Evolutionary conservation across 768 basidiomycete genomes (phyloP).

Genomic region (Macrolepiota fuliginosa): DNA sequence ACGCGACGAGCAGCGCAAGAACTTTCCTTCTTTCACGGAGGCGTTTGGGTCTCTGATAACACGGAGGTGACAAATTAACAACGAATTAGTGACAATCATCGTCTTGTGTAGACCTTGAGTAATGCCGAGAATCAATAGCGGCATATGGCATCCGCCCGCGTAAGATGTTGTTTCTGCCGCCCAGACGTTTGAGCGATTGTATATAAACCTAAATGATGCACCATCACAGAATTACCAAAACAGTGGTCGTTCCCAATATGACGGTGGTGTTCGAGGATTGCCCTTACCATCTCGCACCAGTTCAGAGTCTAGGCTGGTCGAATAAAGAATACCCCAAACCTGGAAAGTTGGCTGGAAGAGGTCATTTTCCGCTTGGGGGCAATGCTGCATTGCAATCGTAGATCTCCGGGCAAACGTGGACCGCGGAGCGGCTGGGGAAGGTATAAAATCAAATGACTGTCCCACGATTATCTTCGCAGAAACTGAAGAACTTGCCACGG

Average conservation of each 20-base stretch:
- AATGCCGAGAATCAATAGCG: neutral
- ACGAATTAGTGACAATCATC: neutral
- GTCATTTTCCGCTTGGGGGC: slow-evolving; percentile 6
- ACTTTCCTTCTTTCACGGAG: neutral
- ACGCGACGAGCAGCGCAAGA: neutral
- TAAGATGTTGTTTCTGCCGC: neutral
- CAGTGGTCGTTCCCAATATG: neutral
- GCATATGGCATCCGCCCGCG: neutral
- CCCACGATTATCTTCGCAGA: neutral
- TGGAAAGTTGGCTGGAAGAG: slow-evolving; percentile 3
- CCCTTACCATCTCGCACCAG: neutral
- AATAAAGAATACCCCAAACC: neutral
- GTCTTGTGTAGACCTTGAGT: neutral
- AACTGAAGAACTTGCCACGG: neutral
- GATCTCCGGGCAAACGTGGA: slow-evolving; percentile 8
- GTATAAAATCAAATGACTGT: neutral
- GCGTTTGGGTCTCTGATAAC: neutral
- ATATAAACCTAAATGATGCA: neutral
- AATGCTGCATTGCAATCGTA: slow-evolving; percentile 6
- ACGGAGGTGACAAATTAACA: neutral
- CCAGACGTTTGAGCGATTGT: neutral
- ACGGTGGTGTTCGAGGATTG: neutral
- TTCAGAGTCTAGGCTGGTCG: neutral
- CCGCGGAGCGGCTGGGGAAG: slow-evolving; percentile 15
- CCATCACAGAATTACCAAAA: neutral